Percentiles rank a stretch among this genome's conserved stretches.
These are phyloP conservation scores for Syzygium syzygioides DNA, from an alignment of 441 rosid genomes.

Conservation along the genomic window DNA sequence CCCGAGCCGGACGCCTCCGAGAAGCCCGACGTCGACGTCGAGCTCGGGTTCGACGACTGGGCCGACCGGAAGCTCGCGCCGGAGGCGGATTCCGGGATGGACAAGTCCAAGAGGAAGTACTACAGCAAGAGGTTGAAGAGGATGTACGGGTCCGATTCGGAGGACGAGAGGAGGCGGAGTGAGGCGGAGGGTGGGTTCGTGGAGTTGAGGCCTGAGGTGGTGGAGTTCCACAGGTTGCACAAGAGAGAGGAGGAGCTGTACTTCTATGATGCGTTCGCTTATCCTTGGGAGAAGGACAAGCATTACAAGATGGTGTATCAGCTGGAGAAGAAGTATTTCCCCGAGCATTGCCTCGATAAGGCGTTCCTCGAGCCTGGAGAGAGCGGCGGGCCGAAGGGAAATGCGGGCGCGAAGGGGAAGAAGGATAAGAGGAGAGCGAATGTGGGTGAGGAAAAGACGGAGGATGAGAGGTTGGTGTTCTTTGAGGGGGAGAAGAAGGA, in stretches of 20 bases:
- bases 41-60: conserved; percentile 68
- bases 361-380: conserved; percentile 76
- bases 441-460: background rate
- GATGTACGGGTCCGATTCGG: conserved; percentile 89
- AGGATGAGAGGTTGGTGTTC: conserved; percentile 3
- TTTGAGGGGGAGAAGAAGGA: conserved; percentile 18
- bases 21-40: conserved; percentile 26
- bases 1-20: conserved; percentile 26
- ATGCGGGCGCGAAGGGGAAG: conserved; percentile 19
- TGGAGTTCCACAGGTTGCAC: conserved; percentile 68
- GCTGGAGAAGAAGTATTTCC: conserved; percentile 93
- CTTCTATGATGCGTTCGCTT: conserved; percentile 75
- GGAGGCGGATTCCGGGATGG: conserved; percentile 49
- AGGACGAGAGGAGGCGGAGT: conserved; percentile 44
- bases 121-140: conserved; percentile 76
- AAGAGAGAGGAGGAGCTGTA: conserved; percentile 89
- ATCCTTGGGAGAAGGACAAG: conserved; percentile 95
- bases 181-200: conserved; percentile 58
- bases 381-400: conserved; percentile 3
- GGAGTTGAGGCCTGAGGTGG: conserved; percentile 82
- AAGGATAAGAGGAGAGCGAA: conserved; percentile 23
- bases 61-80: conserved; percentile 56
- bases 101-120: conserved; percentile 82
- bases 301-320: conserved; percentile 97
- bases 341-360: conserved; percentile 84